Evolutionary conservation across 140 eudicot genomes (phyloP).

Genomic region (Senecio squalidus): DNA sequence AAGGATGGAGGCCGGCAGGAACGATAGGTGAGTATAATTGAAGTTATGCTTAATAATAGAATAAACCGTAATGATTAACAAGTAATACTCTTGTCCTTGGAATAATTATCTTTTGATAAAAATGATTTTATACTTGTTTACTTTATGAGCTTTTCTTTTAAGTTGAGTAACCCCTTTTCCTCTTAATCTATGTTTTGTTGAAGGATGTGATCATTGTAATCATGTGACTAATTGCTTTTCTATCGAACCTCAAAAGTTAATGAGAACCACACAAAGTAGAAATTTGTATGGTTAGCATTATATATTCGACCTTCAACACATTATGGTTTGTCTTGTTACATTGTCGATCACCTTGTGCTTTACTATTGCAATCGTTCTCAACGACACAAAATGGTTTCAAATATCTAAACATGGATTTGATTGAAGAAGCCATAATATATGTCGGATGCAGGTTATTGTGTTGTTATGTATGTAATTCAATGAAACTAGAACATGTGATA

Average conservation of each 20-base stretch:
- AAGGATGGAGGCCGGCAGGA: slow-evolving; percentile 21
- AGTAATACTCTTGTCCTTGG: slow-evolving; percentile 18
- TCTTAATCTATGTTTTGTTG: slow-evolving; percentile 21
- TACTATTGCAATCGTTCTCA: no score
- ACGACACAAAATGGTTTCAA: no score
- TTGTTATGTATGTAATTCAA: no score
- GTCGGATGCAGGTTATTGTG: no score
- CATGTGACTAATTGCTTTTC: slow-evolving; percentile 27
- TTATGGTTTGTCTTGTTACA: no score
- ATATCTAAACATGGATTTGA: no score
- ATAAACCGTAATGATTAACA: slow-evolving; percentile 25
- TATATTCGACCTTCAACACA: no score
- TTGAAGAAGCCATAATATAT: no score
- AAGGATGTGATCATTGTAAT: slow-evolving; percentile 31
- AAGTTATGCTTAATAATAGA: slow-evolving; percentile 28
- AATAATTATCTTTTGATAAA: slow-evolving; percentile 19
- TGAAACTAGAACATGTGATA: no score
- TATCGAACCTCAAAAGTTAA: slow-evolving; percentile 7
- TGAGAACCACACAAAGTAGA: no score
- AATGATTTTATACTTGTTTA: slow-evolving; percentile 14
- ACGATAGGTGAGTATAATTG: slow-evolving; percentile 23
- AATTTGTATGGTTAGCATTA: no score
- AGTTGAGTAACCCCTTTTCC: slow-evolving; percentile 28
- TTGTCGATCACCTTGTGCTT: no score
- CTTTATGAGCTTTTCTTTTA: slow-evolving; percentile 30